Percentiles rank a stretch among this genome's conserved stretches.
Conservation (phyloP, 2,329 filamentous ascomycete species). For the Plenodomus biglobosus region DNA sequence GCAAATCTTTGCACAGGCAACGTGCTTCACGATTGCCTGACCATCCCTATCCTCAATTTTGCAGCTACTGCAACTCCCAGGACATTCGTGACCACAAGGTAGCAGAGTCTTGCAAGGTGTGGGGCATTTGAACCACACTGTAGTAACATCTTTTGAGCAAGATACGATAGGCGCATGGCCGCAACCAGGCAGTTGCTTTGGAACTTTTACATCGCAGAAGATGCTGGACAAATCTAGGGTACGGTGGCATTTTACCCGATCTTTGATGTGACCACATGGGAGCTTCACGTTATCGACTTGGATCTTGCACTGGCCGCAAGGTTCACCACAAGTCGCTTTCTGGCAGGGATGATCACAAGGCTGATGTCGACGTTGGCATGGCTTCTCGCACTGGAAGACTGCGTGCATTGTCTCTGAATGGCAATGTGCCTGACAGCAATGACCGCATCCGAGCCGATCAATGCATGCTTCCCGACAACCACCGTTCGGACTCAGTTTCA, state of each 20-base stretch:
- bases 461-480: constrained; percentile 30
- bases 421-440: constrained; percentile 31
- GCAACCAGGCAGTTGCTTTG: constrained; percentile 57
- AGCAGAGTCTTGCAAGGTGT: constrained; percentile 51
- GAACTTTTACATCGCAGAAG: constrained; percentile 52
- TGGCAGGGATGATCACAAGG: constrained; percentile 33
- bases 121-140: constrained; percentile 51
- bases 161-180: constrained; percentile 54
- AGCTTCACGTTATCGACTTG: constrained; percentile 23
- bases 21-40: constrained; percentile 11
- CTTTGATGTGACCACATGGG: constrained; percentile 31
- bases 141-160: constrained; percentile 54
- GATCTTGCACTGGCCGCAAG: constrained; percentile 28
- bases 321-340: constrained; percentile 32
- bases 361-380: constrained; percentile 25
- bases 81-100: constrained; percentile 62
- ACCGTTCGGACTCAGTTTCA: constrained; percentile 32
- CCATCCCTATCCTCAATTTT: constrained; percentile 35
- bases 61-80: constrained; percentile 54
- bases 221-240: constrained; percentile 37
- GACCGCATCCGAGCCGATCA: constrained; percentile 33
- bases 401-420: constrained; percentile 37
- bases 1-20: constrained; percentile 24
- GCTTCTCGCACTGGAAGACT: constrained; percentile 27
- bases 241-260: constrained; percentile 13